phyloP scores from a whole-genome alignment of 169 alveolate species.

The Theileria annulata region DNA sequence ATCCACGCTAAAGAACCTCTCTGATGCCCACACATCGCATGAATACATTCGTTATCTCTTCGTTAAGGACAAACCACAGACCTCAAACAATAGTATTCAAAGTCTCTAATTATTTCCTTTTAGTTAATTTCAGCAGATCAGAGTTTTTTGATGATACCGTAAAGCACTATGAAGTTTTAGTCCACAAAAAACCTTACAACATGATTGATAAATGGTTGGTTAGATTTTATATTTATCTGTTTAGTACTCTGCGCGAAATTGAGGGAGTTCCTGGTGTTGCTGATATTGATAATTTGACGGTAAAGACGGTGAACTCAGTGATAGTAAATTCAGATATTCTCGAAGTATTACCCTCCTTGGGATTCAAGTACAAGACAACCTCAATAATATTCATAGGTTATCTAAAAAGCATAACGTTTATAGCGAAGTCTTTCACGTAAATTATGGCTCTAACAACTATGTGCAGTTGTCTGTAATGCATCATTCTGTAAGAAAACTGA shows the following conservation, averaged over 20 bases:
- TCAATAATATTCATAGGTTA: not conserved
- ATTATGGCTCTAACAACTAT: constrained; percentile 71
- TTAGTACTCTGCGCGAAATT: constrained; percentile 24
- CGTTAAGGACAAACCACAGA: not conserved
- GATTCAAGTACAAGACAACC: constrained; percentile 3
- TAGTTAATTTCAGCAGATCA: constrained; percentile 35
- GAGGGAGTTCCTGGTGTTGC: constrained; percentile 13
- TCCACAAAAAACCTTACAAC: constrained; percentile 39
- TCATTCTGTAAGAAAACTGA: constrained; percentile 48
- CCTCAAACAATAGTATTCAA: constrained; percentile 2
- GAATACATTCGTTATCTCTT: constrained; percentile 9
- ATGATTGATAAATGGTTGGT: constrained; percentile 46
- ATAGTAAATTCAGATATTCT: not conserved
- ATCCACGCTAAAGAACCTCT: constrained; percentile 15
- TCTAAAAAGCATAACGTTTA: constrained; percentile 5
- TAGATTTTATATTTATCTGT: not conserved
- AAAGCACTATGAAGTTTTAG: constrained; percentile 32
- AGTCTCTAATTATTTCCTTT: not conserved
- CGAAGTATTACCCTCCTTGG: constrained; percentile 24
- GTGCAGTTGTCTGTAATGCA: constrained; percentile 66
- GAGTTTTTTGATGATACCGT: constrained; percentile 4
- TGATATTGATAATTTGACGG: constrained; percentile 4
- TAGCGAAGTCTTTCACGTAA: constrained; percentile 63
- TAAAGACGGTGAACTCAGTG: constrained; percentile 16
- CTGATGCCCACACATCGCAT: constrained; percentile 11